phyloP scores from a whole-genome alignment of 2,329 filamentous ascomycete species.

The Penicillium sp. region DNA sequence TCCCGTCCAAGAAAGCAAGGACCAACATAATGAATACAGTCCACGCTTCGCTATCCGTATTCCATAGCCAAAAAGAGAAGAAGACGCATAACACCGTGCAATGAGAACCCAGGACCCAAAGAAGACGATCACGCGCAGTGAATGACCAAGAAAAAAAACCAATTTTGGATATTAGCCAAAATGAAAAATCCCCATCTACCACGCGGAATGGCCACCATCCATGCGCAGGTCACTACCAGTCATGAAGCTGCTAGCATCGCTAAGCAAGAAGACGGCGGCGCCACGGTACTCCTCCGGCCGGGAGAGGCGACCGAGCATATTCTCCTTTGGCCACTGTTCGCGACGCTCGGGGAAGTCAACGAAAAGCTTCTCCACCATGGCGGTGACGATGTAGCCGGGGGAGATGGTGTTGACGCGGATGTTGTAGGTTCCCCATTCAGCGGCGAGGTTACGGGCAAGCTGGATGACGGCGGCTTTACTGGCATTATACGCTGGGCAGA shows the following conservation, averaged over 20 bases:
- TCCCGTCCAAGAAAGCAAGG: constrained; percentile 3
- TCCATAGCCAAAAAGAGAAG: not conserved
- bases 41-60: constrained; percentile 10
- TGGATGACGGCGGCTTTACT: constrained; percentile 49
- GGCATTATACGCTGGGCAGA: constrained; percentile 49
- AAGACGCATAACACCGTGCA: constrained; percentile 21
- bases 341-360: constrained; percentile 72
- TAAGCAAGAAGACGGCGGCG: constrained; percentile 47
- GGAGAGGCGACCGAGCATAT: constrained; percentile 73
- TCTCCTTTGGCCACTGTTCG: constrained; percentile 74
- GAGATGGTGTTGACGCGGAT: constrained; percentile 50
- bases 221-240: constrained; percentile 54
- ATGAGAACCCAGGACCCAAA: constrained; percentile 14
- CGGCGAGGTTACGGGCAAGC: constrained; percentile 46
- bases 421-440: constrained; percentile 48
- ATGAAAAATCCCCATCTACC: constrained; percentile 45
- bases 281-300: constrained; percentile 65
- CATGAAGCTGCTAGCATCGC: constrained; percentile 53
- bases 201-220: constrained; percentile 53
- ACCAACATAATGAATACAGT: not conserved
- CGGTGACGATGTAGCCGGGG: constrained; percentile 47
- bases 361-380: constrained; percentile 46
- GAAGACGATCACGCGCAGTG: constrained; percentile 13
- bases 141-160: constrained; percentile 7
- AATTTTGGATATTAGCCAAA: not conserved